These are phyloP conservation scores for Magnusiomyces paraingens DNA, from an alignment of 1,139 yeast species.

Conservation along the genomic window DNA sequence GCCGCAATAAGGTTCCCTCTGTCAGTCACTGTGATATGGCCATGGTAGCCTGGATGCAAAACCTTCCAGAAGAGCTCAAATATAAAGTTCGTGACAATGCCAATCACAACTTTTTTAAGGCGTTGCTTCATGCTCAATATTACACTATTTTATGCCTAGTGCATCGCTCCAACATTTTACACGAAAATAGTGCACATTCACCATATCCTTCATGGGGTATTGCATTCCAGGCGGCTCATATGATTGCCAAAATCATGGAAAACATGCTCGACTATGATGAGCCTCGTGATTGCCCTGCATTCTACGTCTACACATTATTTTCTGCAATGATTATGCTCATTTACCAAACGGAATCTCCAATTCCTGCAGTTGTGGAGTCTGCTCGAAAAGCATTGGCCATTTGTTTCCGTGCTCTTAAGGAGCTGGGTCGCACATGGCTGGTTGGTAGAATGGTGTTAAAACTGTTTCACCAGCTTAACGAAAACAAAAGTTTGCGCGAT, in stretches of 20 bases:
- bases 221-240: conserved; percentile 78
- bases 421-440: conserved; percentile 43
- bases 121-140: conserved; percentile 63
- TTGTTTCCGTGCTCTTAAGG: conserved; percentile 47
- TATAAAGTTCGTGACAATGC: conserved; percentile 52
- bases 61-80: conserved; percentile 57
- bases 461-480: conserved; percentile 29
- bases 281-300: conserved; percentile 50
- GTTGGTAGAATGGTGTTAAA: conserved; percentile 36
- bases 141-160: conserved; percentile 65
- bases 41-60: conserved; percentile 73
- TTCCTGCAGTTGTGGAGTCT: conserved; percentile 50
- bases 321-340: conserved; percentile 68
- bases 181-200: conserved; percentile 41
- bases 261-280: conserved; percentile 49
- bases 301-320: conserved; percentile 49
- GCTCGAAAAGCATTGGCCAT: conserved; percentile 53
- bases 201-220: conserved; percentile 79
- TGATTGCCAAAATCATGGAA: conserved; percentile 63
- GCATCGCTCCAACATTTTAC: conserved; percentile 62
- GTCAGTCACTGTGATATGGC: conserved; percentile 71
- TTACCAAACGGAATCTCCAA: conserved; percentile 63
- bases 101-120: conserved; percentile 50
- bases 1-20: conserved; percentile 44
- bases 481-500: conserved; percentile 26